Conservation (phyloP, 1,284 basidiomycete genomes). For the Sporisorium scitamineum region DNA sequence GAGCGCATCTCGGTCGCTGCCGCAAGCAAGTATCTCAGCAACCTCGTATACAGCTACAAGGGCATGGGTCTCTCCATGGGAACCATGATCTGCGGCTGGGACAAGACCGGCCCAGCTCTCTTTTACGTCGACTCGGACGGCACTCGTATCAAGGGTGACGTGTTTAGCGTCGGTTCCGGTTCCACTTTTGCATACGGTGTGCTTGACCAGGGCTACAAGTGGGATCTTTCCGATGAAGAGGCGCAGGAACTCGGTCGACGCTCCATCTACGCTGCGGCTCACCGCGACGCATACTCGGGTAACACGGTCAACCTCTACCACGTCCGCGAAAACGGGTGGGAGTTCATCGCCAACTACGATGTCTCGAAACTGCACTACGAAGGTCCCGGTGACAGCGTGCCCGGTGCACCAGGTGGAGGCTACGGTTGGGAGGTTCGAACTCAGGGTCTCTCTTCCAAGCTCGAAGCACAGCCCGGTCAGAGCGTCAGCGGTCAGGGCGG, state of each 20-base stretch:
- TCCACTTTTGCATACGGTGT: slow-evolving; percentile 99
- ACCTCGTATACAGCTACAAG: slow-evolving; percentile 97
- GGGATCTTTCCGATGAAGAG: slow-evolving; percentile 92
- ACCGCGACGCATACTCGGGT: slow-evolving; percentile 94
- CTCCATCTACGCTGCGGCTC: slow-evolving; percentile 96
- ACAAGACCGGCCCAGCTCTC: slow-evolving; percentile 98
- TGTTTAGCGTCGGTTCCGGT: slow-evolving; percentile 98
- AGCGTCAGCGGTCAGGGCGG: slow-evolving; percentile 53
- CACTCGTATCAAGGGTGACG: slow-evolving; percentile 90
- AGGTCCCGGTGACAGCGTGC: slow-evolving; percentile 60
- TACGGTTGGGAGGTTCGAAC: slow-evolving; percentile 67
- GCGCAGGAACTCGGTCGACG: slow-evolving; percentile 93
- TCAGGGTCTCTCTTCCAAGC: slow-evolving; percentile 60
- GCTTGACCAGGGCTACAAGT: slow-evolving; percentile 93
- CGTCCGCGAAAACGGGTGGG: slow-evolving; percentile 88
- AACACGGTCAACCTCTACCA: slow-evolving; percentile 92
- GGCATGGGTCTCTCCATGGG: slow-evolving; percentile 99
- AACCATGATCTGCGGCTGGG: slow-evolving; percentile 99
- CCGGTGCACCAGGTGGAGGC: slow-evolving; percentile 63
- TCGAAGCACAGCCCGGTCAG: slow-evolving; percentile 54
- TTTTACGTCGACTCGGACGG: slow-evolving; percentile 99
- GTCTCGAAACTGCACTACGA: slow-evolving; percentile 67
- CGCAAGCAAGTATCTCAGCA: slow-evolving; percentile 95
- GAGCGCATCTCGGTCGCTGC: slow-evolving; percentile 98
- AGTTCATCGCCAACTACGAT: slow-evolving; percentile 68